Evolutionary conservation across 257 asterid species (phyloP), one percentile per base, ranked within the genome.

Genomic region (Ligustrum vulgare): DNA sequence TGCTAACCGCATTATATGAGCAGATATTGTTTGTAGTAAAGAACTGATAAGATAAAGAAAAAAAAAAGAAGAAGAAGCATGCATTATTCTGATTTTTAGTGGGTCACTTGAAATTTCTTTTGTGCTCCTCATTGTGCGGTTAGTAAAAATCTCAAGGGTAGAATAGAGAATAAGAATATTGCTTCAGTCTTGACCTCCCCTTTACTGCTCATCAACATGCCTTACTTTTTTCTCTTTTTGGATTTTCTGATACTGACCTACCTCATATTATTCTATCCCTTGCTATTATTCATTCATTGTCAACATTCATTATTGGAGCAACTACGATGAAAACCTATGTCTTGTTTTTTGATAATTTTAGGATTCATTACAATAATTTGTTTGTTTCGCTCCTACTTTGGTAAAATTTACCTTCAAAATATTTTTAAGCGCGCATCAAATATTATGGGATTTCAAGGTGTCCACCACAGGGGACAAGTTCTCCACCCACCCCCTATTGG

Each of bases 1-100:
- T 75, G 84, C 69, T 45, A 39, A 72, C 77, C 78, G 51, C 81
- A 76, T 80, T 67, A 49, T 39, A 25, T 34, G 68, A 77, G 64
- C 33, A 41, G 67, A 67, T 28, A n/a, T n/a, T n/a, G 31, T 28
- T 0, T 28, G 31, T 18, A 58, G 45, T 22, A 66, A 80, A 80
- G 28, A 70, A 33, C 58, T 71, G 71, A 47, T 49, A 66, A 64
- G 63, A 35, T 35, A 60, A 34, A 12, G 47, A 71, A 47, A 31
- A 18, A 47, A 8, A n/a, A 5, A 39, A 39, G 2, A 39, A 39
- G 3, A 39, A 8, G 12, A 54, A 54, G 67, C 16, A 60, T 8
- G 67, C 32, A 60, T 25, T 60, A 22, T 22, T 60, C 8, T 22
- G 7, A 18, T 47, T 68, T 16, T 8, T 75, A 12, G 65, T 71